phyloP scores from a whole-genome alignment of 1,284 basidiomycete species.

The Naganishia albida region DNA sequence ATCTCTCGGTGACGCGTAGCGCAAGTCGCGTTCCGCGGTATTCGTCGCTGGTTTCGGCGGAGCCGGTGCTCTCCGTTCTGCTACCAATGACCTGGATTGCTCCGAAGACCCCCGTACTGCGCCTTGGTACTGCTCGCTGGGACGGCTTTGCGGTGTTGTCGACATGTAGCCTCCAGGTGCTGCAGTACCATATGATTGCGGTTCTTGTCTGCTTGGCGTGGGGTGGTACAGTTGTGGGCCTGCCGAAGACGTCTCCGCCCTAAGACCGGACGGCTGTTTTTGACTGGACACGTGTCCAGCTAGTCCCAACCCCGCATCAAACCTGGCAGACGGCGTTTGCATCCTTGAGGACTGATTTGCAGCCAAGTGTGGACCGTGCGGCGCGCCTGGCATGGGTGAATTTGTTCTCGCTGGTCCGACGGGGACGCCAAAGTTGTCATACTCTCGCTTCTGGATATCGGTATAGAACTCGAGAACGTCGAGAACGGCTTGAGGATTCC shows the following conservation, averaged over 20 bases:
- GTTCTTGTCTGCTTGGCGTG: slow-evolving; percentile 28
- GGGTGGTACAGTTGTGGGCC: slow-evolving; percentile 34
- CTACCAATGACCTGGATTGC: slow-evolving; percentile 38
- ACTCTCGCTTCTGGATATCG: slow-evolving; percentile 87
- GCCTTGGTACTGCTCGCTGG: slow-evolving; percentile 9
- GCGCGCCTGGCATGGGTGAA: slow-evolving; percentile 15
- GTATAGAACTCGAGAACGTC: slow-evolving; percentile 99
- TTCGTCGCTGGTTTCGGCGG: slow-evolving; percentile 56
- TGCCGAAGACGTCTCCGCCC: slow-evolving; percentile 34
- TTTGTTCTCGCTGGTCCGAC: slow-evolving; percentile 4
- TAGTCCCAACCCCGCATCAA: slow-evolving; percentile 81
- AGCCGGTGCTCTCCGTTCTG: slow-evolving; percentile 50
- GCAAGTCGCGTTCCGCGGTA: slow-evolving; percentile 1
- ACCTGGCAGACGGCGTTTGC: slow-evolving; percentile 61
- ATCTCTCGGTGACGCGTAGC: slow-evolving; percentile 14
- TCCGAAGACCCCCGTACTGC: slow-evolving; percentile 12
- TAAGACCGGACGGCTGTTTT: slow-evolving; percentile 10
- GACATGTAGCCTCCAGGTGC: slow-evolving; percentile 2
- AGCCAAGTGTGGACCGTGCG: slow-evolving; percentile 17
- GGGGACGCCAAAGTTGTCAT: slow-evolving; percentile 55
- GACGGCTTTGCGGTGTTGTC: background rate
- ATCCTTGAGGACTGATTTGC: slow-evolving; percentile 26
- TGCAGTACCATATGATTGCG: slow-evolving; percentile 16
- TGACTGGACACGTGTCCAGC: slow-evolving; percentile 58
- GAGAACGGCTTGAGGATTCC: slow-evolving; percentile 93